These are phyloP conservation scores for Tylopilus felleus DNA, from an alignment of 768 basidiomycete genomes.

Conservation along the genomic window DNA sequence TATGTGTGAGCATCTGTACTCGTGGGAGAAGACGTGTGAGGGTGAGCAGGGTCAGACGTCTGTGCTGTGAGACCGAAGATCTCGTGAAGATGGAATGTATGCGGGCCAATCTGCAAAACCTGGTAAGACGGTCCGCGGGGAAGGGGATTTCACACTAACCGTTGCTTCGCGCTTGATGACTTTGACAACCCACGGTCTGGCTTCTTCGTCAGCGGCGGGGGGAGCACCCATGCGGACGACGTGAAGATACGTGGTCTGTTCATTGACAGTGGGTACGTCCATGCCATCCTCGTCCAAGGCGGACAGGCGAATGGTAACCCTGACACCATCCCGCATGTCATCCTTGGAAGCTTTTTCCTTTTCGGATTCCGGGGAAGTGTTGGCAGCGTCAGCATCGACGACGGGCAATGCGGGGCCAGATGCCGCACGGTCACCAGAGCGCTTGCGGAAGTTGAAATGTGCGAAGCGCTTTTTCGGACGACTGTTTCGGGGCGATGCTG, in stretches of 20 bases:
- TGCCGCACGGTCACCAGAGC: conserved; percentile 46
- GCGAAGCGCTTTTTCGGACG: conserved; percentile 57
- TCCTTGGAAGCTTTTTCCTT: conserved; percentile 46
- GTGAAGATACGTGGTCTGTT: conserved; percentile 87
- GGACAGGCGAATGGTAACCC: conserved; percentile 73
- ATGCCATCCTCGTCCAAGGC: conserved; percentile 77
- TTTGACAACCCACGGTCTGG: conserved; percentile 84
- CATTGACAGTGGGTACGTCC: conserved; percentile 67
- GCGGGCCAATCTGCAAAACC: conserved; percentile 71
- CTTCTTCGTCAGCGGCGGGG: conserved; percentile 41
- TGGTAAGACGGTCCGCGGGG: not conserved
- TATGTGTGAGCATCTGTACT: conserved; percentile 43
- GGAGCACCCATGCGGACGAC: conserved; percentile 65
- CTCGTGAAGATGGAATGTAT: conserved; percentile 93
- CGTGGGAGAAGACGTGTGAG: conserved; percentile 39
- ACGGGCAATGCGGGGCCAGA: conserved; percentile 77
- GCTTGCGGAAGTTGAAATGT: conserved; percentile 64
- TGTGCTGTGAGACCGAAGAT: conserved; percentile 85
- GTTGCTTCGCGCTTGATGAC: conserved; percentile 91
- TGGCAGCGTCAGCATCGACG: conserved; percentile 60
- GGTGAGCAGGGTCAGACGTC: conserved; percentile 34
- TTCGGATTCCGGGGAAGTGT: conserved; percentile 30
- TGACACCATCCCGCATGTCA: conserved; percentile 60
- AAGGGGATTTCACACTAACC: conserved; percentile 35
- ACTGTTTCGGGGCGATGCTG: conserved; percentile 15